Evolutionary conservation across 2,329 filamentous ascomycete genomes (phyloP).

Genomic region (Trichophyton mentagrophytes): DNA sequence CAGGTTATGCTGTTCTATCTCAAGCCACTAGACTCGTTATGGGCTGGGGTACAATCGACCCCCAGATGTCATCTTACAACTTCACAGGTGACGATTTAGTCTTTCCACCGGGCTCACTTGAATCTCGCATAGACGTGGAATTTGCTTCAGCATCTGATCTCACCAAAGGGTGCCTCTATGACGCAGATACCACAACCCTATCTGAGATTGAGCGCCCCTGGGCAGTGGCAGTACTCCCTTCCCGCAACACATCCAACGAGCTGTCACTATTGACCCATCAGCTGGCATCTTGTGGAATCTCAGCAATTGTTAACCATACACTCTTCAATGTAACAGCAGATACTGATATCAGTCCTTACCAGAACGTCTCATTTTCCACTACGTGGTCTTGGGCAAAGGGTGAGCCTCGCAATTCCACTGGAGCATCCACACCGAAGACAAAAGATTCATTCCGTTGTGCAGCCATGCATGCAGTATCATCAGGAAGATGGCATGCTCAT

Average conservation of each 20-base stretch:
- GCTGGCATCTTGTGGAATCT: slow-evolving; percentile 47
- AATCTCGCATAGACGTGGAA: slow-evolving; percentile 24
- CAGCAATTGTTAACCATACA: slow-evolving; percentile 45
- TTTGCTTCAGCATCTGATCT: slow-evolving; percentile 31
- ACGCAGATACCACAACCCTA: slow-evolving; percentile 29
- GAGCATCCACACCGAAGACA: slow-evolving; percentile 17
- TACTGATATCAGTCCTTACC: slow-evolving; percentile 34
- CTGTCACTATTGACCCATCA: slow-evolving; percentile 27
- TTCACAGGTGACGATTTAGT: slow-evolving; percentile 41
- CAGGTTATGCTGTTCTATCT: slow-evolving; percentile 44
- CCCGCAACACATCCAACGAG: slow-evolving; percentile 17
- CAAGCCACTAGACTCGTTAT: slow-evolving; percentile 43
- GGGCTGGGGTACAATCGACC: slow-evolving; percentile 44
- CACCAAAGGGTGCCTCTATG: slow-evolving; percentile 43
- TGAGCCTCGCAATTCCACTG: slow-evolving; percentile 41
- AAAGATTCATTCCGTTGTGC: slow-evolving; percentile 42
- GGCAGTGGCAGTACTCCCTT: slow-evolving; percentile 29
- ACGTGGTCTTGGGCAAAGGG: slow-evolving; percentile 50
- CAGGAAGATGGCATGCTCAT: slow-evolving; percentile 46
- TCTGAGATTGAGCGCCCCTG: slow-evolving; percentile 42
- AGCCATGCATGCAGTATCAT: slow-evolving; percentile 35
- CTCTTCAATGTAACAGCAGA: slow-evolving; percentile 41
- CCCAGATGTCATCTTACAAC: slow-evolving; percentile 46
- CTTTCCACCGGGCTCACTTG: slow-evolving; percentile 39
- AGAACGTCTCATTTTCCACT: slow-evolving; percentile 37